Percentiles rank a stretch among this genome's conserved stretches.
Conservation (phyloP, 225 moss, liverwort and hornwort species). For the Asterella californica region DNA sequence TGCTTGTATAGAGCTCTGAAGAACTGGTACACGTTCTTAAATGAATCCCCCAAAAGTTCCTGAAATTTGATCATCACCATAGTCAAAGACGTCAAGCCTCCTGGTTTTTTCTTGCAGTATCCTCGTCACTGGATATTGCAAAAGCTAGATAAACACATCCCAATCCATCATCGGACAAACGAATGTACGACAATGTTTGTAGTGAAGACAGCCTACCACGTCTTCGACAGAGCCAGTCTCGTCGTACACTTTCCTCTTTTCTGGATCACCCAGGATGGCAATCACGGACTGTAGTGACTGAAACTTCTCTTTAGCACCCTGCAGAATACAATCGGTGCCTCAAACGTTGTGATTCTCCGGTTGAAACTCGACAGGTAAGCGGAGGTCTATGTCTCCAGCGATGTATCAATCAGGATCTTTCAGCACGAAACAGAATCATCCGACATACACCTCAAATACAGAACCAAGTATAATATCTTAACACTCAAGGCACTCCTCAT, state of each 20-base stretch:
- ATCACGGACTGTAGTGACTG: conserved; percentile 91
- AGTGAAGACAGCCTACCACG: conserved; percentile 35
- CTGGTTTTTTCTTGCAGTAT: not conserved
- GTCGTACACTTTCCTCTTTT: conserved; percentile 81
- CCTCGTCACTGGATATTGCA: not conserved
- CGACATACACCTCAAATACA: not conserved
- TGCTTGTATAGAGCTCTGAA: conserved; percentile 75
- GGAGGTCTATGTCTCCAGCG: not conserved
- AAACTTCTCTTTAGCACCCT: conserved; percentile 95
- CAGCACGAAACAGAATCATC: not conserved
- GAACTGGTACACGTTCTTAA: conserved; percentile 69
- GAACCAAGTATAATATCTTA: too few relatives aligned
- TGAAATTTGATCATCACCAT: conserved; percentile 9
- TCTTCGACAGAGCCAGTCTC: conserved; percentile 87
- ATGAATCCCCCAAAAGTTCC: conserved; percentile 70
- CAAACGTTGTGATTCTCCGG: not conserved
- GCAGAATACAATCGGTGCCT: conserved; percentile 2
- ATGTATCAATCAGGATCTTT: not conserved
- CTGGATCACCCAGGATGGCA: conserved; percentile 78
- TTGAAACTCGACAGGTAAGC: not conserved
- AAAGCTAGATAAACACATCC: not conserved
- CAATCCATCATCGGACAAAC: not conserved
- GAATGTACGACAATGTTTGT: not conserved
- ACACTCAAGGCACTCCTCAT: too few relatives aligned
- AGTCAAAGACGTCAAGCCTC: not conserved